phyloP scores from a whole-genome alignment of 352 stramenopile genomes.

The Phytopythium montanum region DNA sequence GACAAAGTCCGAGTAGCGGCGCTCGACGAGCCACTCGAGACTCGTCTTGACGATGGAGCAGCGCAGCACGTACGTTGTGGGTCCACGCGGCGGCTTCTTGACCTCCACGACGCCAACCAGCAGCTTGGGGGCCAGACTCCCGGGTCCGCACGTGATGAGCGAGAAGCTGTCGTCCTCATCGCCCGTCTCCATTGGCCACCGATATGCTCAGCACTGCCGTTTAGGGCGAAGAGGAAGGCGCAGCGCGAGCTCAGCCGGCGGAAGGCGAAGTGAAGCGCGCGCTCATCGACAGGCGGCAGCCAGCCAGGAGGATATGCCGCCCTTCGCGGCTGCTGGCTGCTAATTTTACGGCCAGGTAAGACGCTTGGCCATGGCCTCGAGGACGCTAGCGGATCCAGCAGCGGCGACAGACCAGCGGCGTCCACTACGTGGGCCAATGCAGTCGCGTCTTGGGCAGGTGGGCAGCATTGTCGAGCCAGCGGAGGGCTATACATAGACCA shows the following conservation, averaged over 20 bases:
- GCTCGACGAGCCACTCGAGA: conserved; percentile 57
- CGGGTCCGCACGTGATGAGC: conserved; percentile 45
- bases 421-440: not conserved
- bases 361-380: not conserved
- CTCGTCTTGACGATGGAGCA: conserved; percentile 33
- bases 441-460: not conserved
- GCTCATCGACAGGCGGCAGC: not conserved
- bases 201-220: not conserved
- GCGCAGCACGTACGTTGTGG: conserved; percentile 45
- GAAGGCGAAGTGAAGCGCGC: not conserved
- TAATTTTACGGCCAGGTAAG: conserved; percentile 1
- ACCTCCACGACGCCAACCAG: conserved; percentile 35
- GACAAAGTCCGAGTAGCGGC: conserved; percentile 73
- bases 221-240: not conserved
- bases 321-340: not conserved
- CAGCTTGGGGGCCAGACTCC: conserved; percentile 48
- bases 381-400: not conserved
- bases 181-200: conserved; percentile 15
- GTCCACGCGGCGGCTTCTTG: conserved; percentile 8
- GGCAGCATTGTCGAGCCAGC: not conserved
- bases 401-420: not conserved
- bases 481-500: not conserved
- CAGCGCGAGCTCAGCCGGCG: not conserved
- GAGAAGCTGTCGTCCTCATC: conserved; percentile 43
- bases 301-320: not conserved